Percentiles rank a stretch among this genome's conserved stretches.
Evolutionary conservation across 164 flowering plant genomes (phyloP).

Genomic region (Akebia trifoliata): DNA sequence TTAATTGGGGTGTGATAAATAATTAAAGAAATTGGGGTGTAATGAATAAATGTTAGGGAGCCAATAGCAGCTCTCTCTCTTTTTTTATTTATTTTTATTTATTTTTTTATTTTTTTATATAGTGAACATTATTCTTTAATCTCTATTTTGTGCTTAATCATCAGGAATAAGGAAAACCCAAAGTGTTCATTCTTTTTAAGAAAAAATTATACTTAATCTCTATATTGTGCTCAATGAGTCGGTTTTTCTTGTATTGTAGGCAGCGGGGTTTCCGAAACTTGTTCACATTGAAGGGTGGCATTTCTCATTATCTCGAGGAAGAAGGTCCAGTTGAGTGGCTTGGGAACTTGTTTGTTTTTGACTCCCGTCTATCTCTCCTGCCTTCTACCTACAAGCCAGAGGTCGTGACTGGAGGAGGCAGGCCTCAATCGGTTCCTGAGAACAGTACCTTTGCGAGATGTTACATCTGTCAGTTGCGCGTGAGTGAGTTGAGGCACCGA

Average conservation of each 20-base stretch:
- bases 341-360: constrained; percentile 87
- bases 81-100: too few relatives aligned
- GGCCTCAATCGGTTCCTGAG: constrained; percentile 20
- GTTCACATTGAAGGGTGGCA: constrained; percentile 85
- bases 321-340: constrained; percentile 84
- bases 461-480: constrained; percentile 53
- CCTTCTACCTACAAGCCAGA: constrained; percentile 65
- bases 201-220: too few relatives aligned
- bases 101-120: too few relatives aligned
- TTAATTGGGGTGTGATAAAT: too few relatives aligned
- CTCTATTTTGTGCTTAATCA: too few relatives aligned
- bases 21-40: too few relatives aligned
- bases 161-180: too few relatives aligned
- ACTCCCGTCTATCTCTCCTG: constrained; percentile 85
- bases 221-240: too few relatives aligned
- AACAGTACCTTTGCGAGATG: constrained; percentile 54
- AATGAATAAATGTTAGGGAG: too few relatives aligned
- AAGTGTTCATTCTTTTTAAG: too few relatives aligned
- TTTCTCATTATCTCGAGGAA: constrained; percentile 72
- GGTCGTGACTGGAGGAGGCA: constrained; percentile 15
- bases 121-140: too few relatives aligned
- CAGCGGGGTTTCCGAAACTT: constrained; percentile 71
- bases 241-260: constrained; percentile 46
- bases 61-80: too few relatives aligned
- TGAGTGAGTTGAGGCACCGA: constrained; percentile 64